phyloP scores from a whole-genome alignment of 1,284 basidiomycete species.

The Ustilago esculenta region DNA sequence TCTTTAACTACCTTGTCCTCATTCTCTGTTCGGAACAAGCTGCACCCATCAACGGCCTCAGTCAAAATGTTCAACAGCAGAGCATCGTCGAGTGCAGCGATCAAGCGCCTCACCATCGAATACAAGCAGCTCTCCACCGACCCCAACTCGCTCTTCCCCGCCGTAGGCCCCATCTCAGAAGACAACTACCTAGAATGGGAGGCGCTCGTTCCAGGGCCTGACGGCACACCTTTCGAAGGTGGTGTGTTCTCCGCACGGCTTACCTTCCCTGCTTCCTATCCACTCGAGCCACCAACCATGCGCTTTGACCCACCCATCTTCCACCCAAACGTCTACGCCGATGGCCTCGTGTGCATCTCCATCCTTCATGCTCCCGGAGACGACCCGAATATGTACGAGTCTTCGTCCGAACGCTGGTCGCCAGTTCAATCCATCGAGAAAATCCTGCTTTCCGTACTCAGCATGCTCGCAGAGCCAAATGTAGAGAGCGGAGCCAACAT shows the following conservation, averaged over 20 bases:
- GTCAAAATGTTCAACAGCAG: conserved; percentile 54
- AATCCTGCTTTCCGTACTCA: conserved; percentile 88
- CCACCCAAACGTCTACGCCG: conserved; percentile 96
- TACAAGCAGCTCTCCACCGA: conserved; percentile 66
- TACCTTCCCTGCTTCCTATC: conserved; percentile 73
- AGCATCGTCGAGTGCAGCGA: conserved; percentile 53
- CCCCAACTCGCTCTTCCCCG: conserved; percentile 63
- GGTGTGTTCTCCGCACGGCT: conserved; percentile 93
- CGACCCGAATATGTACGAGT: conserved; percentile 78
- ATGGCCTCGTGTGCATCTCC: conserved; percentile 96
- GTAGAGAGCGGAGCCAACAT: conserved; percentile 98
- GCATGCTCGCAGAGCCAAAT: conserved; percentile 99
- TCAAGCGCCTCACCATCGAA: conserved; percentile 66
- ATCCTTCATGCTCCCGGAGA: conserved; percentile 98
- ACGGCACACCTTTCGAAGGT: conserved; percentile 98
- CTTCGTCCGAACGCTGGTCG: conserved; percentile 95
- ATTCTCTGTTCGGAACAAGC: too few species aligned
- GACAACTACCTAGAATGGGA: conserved; percentile 99
- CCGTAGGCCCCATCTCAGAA: conserved; percentile 84
- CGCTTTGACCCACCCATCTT: conserved; percentile 95
- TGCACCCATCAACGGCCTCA: too few species aligned
- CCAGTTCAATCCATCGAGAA: conserved; percentile 97
- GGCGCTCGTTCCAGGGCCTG: conserved; percentile 92
- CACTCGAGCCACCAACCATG: conserved; percentile 73
- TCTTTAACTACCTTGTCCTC: too few species aligned